A percentile compares a stretch with the other conserved stretches of the same genome.
Evolutionary conservation across 306 rosid species (phyloP).

Genomic region (Corylus americana): DNA sequence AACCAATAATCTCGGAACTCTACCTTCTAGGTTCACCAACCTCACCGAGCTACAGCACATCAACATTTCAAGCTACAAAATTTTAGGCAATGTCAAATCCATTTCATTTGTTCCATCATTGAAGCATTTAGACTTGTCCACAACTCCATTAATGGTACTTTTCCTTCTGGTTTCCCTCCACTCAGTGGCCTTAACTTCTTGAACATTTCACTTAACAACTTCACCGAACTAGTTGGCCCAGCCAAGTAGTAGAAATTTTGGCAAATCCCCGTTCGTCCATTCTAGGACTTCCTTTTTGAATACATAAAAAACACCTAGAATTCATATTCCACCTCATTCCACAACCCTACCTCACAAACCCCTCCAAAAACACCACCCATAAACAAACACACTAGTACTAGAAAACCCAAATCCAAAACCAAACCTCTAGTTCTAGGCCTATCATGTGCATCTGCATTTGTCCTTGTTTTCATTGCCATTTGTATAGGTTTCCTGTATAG

Average conservation of each 20-base stretch:
- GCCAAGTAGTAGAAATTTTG: constrained; percentile 49
- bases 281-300: constrained; percentile 48
- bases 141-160: constrained; percentile 62
- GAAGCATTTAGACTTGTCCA: not conserved
- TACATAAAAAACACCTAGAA: constrained; percentile 30
- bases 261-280: constrained; percentile 54
- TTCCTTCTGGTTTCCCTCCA: constrained; percentile 85
- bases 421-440: constrained; percentile 17
- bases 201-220: constrained; percentile 67
- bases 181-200: constrained; percentile 42
- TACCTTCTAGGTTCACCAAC: no score
- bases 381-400: not conserved
- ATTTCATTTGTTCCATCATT: no score
- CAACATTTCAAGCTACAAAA: no score
- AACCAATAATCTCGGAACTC: no score
- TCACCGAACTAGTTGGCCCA: constrained; percentile 30
- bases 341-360: constrained; percentile 20
- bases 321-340: constrained; percentile 8
- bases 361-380: constrained; percentile 22
- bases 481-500: constrained; percentile 33
- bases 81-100: no score
- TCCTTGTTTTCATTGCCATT: constrained; percentile 25
- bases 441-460: constrained; percentile 36
- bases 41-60: no score
- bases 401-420: constrained; percentile 31